Evolutionary conservation across 768 basidiomycete species (phyloP).

Genomic region (Boletus subcaerulescens): DNA sequence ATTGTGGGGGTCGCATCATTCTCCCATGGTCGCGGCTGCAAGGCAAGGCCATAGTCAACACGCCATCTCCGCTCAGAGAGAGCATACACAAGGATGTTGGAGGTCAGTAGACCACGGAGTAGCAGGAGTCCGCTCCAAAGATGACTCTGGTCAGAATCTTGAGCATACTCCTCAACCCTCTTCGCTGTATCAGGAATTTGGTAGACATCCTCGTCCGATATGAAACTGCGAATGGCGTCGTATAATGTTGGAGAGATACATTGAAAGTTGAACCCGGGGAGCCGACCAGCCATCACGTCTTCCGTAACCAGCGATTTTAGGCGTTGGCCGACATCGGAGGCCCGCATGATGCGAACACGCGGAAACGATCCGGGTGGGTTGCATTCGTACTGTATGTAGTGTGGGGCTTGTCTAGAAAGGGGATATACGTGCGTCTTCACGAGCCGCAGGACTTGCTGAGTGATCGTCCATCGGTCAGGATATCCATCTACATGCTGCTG

Average conservation of each 20-base stretch:
- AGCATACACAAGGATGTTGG: neutral
- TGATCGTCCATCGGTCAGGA: neutral
- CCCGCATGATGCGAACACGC: neutral
- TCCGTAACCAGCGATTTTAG: neutral
- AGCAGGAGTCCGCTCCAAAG: neutral
- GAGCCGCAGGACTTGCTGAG: neutral
- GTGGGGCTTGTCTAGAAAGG: neutral
- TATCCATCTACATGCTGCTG: neutral
- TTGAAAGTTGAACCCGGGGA: neutral
- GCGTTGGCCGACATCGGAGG: neutral
- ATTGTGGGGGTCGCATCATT: neutral
- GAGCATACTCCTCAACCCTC: neutral
- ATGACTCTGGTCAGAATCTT: neutral
- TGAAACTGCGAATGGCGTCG: neutral
- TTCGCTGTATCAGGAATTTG: neutral
- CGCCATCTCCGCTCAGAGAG: neutral
- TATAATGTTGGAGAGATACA: neutral
- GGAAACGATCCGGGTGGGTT: neutral
- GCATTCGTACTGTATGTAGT: neutral
- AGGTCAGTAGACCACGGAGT: neutral
- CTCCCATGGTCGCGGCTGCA: too few species aligned
- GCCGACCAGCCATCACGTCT: neutral
- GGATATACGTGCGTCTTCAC: neutral
- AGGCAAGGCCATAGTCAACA: neutral
- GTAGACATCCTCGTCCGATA: neutral